Evolutionary conservation across 805 yeast genomes (phyloP).

Genomic region (Yamadazyma sp.): DNA sequence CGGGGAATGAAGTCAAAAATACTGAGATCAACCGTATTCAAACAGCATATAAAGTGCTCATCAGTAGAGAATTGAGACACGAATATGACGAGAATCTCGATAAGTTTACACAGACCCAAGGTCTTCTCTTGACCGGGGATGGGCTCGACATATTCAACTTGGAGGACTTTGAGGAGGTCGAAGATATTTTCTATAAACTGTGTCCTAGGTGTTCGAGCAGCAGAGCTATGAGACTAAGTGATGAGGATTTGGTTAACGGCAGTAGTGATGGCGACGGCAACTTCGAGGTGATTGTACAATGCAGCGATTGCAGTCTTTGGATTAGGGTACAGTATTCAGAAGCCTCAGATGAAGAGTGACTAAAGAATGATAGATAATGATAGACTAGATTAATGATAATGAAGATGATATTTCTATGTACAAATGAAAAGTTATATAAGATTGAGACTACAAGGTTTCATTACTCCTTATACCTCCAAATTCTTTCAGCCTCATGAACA

Average conservation of each 20-base stretch:
- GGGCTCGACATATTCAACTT: constrained; percentile 69
- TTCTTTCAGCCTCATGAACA: constrained; percentile 56
- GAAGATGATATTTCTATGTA: too few species aligned
- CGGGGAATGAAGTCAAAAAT: neutral
- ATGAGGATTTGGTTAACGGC: constrained; percentile 55
- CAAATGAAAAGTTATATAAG: too few species aligned
- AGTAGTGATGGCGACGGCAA: constrained; percentile 51
- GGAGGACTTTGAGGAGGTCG: constrained; percentile 52
- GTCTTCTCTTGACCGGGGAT: constrained; percentile 42
- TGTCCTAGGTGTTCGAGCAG: constrained; percentile 67
- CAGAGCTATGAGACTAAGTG: constrained; percentile 59
- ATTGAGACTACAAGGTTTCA: too few species aligned
- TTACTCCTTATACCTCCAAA: too few species aligned
- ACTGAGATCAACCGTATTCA: constrained; percentile 42
- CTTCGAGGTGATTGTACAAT: constrained; percentile 73
- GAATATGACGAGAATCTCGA: constrained; percentile 54
- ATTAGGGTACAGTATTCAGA: constrained; percentile 69
- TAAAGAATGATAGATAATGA: too few species aligned
- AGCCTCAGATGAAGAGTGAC: constrained; percentile 12
- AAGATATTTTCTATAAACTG: constrained; percentile 41
- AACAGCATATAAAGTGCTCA: constrained; percentile 61
- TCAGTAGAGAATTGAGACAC: constrained; percentile 37
- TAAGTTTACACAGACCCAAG: constrained; percentile 24
- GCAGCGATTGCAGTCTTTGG: constrained; percentile 85
- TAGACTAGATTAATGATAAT: too few species aligned